Evolutionary conservation across 1,284 basidiomycete species (phyloP), one percentile per base, ranked within the genome.

Genomic region (Papiliotrema terrestris): DNA sequence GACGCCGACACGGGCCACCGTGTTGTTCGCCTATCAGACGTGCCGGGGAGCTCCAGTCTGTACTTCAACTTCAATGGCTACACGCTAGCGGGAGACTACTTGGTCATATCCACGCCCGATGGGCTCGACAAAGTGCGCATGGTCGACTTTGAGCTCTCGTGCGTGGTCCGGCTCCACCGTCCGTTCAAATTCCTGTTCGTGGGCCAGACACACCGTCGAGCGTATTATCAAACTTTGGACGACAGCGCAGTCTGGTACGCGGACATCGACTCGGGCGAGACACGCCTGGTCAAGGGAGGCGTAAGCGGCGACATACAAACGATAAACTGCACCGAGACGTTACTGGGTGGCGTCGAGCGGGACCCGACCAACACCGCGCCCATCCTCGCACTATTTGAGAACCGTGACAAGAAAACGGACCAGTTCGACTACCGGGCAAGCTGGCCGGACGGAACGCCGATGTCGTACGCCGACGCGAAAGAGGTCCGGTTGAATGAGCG

Each of bases 161-260:
- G 32, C 8, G 23, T 59, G 9, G n/a, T 60, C 9, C 19, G 36
- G 6, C 57, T 67, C 43, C 49, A 51, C 20, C n/a, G 49, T 15
- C 58, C 62, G 3, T 62, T 66, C 50, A 51, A 52, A 8, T 55
- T 68, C 35, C 53, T 68, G 22, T 66, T 65, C 44, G 61, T 61
- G 13, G 66, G 57, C 17, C 42, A 35, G 15, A 55, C 32, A 19
- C 46, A 23, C 3, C 55, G 55, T 9, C 23, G 37, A 5, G 58
- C 54, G 3, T 62, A 56, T 26, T 62, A 59, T 44, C 39, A 53
- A 25, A 49, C 55, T 44, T 9, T 32, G 8, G 43, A 35, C 1
- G 32, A 38, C 17, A 51, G 53, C 17, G 44, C 49, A 15, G 46
- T 60, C n/a, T 37, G 23, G 15, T 43, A 43, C 17, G 56, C 58